phyloP scores from a whole-genome alignment of 2,329 filamentous ascomycete genomes.

The Zymoseptoria brevis region DNA sequence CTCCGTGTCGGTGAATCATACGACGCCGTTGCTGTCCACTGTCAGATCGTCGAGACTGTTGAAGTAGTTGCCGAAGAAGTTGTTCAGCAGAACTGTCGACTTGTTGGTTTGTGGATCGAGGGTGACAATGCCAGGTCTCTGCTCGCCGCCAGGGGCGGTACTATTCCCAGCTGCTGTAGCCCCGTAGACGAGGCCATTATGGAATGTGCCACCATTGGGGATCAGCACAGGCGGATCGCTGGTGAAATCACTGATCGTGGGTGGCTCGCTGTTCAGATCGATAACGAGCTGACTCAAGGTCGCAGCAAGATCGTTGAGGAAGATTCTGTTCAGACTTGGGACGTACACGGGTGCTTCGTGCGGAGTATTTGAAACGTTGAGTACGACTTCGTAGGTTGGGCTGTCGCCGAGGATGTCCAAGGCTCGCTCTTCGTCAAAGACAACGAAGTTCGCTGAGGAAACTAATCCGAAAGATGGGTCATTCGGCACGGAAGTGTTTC shows the following conservation, averaged over 20 bases:
- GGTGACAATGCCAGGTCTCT: conserved; percentile 35
- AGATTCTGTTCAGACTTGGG: conserved; percentile 33
- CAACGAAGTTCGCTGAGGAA: conserved; percentile 25
- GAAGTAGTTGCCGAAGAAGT: conserved; percentile 41
- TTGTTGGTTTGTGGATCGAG: conserved; percentile 38
- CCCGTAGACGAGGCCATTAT: conserved; percentile 35
- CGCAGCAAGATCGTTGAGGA: conserved; percentile 30
- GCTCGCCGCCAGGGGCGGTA: conserved; percentile 16
- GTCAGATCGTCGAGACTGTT: conserved; percentile 37
- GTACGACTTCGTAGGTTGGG: conserved; percentile 28
- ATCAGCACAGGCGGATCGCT: conserved; percentile 37
- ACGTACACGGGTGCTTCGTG: conserved; percentile 41
- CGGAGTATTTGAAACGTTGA: conserved; percentile 20
- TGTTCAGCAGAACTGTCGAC: conserved; percentile 37
- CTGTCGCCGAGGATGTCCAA: conserved; percentile 27
- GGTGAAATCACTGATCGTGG: conserved; percentile 31
- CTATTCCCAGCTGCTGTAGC: conserved; percentile 10
- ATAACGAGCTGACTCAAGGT: conserved; percentile 31
- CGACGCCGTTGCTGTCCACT: conserved; percentile 37
- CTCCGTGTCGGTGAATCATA: conserved; percentile 44
- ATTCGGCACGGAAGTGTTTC: conserved; percentile 16
- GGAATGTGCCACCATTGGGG: conserved; percentile 35
- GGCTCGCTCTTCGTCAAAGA: conserved; percentile 30
- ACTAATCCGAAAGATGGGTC: conserved; percentile 28
- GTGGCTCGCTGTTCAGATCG: conserved; percentile 38